Evolutionary conservation across 768 basidiomycete genomes (phyloP), one percentile per base, ranked within the genome.

Genomic region (Collybia nuda): DNA sequence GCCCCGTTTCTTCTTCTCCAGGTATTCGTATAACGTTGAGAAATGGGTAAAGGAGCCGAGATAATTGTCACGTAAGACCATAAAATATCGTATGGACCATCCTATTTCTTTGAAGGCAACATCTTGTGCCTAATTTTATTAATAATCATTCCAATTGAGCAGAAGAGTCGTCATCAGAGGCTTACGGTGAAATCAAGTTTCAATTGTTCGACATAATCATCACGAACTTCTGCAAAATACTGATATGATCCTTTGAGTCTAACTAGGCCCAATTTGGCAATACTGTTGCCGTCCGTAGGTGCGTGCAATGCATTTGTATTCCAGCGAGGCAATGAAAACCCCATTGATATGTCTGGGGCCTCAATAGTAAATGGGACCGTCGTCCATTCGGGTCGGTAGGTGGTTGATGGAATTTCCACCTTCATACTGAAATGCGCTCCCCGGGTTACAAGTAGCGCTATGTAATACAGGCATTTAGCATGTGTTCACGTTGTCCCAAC

Each of bases 11-110:
- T 83, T 78, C 60, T 84, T 88, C 47, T 86, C 80, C 40, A 93
- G 71, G 63, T 93, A 96, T 70, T 98, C 96, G 18, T 78, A 80
- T 37, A 93, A 74, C 0, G 92, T 97, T 2, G 86, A 85, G 59
- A 95, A 98, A 57, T 96, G 90, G 1, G 93, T 97, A 67, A 97
- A 98, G 4, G 82, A 78, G 9, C 96, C 96, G 44, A 98, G 84
- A 67, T 98, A 98, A 67, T 98, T 98, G 61, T 96, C 93, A 40
- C 88, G 84, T 51, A 97, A 62, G 36, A 87, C 82, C 84, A 98
- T 89, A 56, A 96, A 77, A 61, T 93, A 86, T 32, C 94, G 84
- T 52, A 95, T 80, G 2, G 85, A 84, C 95, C 95, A 97, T 19
- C 93, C 95, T 46, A 93, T 70, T 1, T 77, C 73, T 63, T 87